Base-by-base conservation (phyloP, 1,284 basidiomycete species). In the Trametes versicolor region DNA sequence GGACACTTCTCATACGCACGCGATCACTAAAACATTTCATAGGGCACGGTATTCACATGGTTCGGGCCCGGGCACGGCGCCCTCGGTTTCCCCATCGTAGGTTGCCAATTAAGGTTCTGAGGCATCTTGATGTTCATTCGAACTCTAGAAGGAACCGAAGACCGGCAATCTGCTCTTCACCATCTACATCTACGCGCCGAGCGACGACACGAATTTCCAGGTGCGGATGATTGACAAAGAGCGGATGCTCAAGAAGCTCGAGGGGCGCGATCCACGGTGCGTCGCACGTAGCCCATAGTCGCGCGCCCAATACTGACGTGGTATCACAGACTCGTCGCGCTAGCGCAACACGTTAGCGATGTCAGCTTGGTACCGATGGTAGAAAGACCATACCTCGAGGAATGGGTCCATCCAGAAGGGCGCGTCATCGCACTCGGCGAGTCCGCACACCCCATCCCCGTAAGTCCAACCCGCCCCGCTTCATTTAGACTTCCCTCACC, bases 371-470 rank as follows among this genome's bases (percentile, higher is more conserved):
- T 68, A 6, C 70, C 70, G 21, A 61, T 71, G 37, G 53, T 63
- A 12, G 61, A 68, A 5, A 49, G 62, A 17, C 67, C 69, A 10
- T 60, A 67, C 36, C 65, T 76, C 8, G 71, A 74, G 8, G 71
- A 74, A 25, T 76, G 75, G 75, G 68, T 76, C 19, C 72, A 76
- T 52, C 69, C 68, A 0, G 60, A 64, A 19, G 73, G 72, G 2
- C 65, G 62, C 8, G 32, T 74, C 1, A 32, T 77, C 21, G 68
- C 70, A 25, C 68, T 77, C 55, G 75, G 75, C 29, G 74, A 83
- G 27, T 85, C 83, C 1, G 85, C 82, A 0, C 86, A 87, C 67
- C 83, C 84, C 2, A 72, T 86, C 34, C 81, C 82, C n/a, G 85
- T 87, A 68, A 69, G 82, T 76, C 51, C 58, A 8, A 8, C 9